phyloP scores from a whole-genome alignment of 1,284 basidiomycete species.

The Ceratorhiza oryzae-sativae region DNA sequence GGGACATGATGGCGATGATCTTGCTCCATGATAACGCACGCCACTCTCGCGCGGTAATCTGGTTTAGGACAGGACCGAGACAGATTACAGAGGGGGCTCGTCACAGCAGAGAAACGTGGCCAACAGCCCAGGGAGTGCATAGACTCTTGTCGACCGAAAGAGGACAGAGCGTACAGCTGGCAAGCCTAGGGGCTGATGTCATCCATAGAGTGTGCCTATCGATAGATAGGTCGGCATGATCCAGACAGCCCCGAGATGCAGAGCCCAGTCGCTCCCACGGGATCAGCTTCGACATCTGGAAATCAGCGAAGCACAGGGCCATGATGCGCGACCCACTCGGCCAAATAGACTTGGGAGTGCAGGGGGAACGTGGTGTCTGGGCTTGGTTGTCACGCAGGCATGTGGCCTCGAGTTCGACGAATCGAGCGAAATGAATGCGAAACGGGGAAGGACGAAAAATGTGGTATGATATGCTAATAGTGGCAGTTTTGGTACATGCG shows the following conservation, averaged over 20 bases:
- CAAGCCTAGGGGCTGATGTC: slow-evolving; percentile 29
- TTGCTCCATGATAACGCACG: slow-evolving; percentile 7
- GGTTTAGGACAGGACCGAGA: neutral
- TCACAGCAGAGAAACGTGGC: neutral
- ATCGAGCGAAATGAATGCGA: neutral
- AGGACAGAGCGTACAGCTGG: neutral
- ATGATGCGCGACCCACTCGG: neutral
- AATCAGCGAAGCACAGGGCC: neutral
- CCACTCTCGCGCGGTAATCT: slow-evolving; percentile 7
- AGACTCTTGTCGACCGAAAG: neutral
- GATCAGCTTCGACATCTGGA: slow-evolving; percentile 10
- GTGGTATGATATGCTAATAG: slow-evolving; percentile 33
- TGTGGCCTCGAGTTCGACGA: neutral
- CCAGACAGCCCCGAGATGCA: neutral
- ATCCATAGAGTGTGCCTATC: slow-evolving; percentile 35
- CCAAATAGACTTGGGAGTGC: slow-evolving; percentile 18
- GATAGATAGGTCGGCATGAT: slow-evolving; percentile 19
- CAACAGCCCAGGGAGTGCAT: slow-evolving; percentile 2
- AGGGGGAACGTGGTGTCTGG: neutral
- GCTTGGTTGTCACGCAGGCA: neutral
- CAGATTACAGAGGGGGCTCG: neutral
- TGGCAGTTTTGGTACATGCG: slow-evolving; percentile 37
- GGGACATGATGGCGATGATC: slow-evolving; percentile 3
- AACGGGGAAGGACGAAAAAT: neutral
- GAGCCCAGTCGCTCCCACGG: slow-evolving; percentile 3